These are phyloP conservation scores for Fonsecaea erecta DNA, from an alignment of 2,329 filamentous ascomycete species.

Conservation along the genomic window DNA sequence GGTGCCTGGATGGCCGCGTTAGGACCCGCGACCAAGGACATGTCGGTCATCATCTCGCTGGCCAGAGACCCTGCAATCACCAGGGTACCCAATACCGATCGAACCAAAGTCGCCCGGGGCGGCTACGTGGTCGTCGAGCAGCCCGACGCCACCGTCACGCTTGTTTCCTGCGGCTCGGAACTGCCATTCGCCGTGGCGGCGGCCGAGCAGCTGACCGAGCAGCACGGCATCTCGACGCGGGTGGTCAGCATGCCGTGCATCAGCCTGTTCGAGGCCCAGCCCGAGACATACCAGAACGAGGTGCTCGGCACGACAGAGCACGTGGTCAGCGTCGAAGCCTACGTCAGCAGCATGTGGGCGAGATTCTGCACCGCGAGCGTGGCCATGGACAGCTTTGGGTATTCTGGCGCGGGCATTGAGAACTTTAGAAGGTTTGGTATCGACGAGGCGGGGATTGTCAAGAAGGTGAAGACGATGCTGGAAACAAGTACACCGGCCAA, in stretches of 20 bases:
- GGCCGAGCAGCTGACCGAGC: too few relatives aligned
- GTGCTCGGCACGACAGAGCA: constrained; percentile 45
- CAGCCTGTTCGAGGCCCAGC: constrained; percentile 53
- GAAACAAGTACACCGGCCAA: constrained; percentile 1
- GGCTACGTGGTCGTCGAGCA: constrained; percentile 44
- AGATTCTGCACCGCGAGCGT: constrained; percentile 2
- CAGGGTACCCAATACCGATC: constrained; percentile 33
- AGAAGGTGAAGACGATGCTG: constrained; percentile 10
- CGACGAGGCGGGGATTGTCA: constrained; percentile 7
- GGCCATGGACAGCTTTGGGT: constrained; percentile 14
- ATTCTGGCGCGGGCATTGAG: background rate
- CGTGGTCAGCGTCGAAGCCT: constrained; percentile 54
- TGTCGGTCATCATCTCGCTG: constrained; percentile 46
- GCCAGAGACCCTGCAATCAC: constrained; percentile 24
- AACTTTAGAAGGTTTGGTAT: constrained; percentile 11
- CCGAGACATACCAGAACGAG: constrained; percentile 48
- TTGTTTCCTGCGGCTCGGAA: constrained; percentile 55
- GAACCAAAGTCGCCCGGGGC: constrained; percentile 44
- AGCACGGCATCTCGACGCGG: too few relatives aligned
- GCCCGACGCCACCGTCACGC: constrained; percentile 46
- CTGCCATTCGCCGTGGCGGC: constrained; percentile 51
- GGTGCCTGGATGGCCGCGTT: constrained; percentile 52
- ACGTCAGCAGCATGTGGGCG: constrained; percentile 34
- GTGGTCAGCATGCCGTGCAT: constrained; percentile 55
- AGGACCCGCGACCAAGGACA: constrained; percentile 38